Evolutionary conservation across 192 early-diverging fungal species (phyloP), one percentile per base, ranked within the genome.

Genomic region (Mortierella hygrophila): DNA sequence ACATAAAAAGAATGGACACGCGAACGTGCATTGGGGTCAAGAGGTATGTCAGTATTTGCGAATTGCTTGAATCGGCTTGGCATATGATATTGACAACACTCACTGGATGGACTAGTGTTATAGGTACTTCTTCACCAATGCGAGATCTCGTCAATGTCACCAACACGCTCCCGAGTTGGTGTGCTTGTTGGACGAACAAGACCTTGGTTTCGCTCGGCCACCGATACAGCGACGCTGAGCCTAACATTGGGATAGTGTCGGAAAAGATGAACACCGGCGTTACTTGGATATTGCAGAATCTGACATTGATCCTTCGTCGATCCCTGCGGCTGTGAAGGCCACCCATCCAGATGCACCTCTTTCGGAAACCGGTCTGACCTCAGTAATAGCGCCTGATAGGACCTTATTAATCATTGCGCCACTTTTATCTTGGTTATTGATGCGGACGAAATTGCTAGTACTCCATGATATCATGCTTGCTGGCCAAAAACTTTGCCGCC

Each of bases 401-500:
- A 2, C 20, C 70, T 11, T 35, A 23, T 40, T 3, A 41, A 26
- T 23, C 55, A 18, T 15, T 32, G 29, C 32, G 29, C 29, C 29
- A 32, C 32, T 10, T 65, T 15, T 65, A 11, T 4, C 6, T 65
- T 32, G 10, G 10, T 16, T 52, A 20, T 20, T 32, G 10, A 20
- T 68, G 46, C 37, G 49, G 7, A 38, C 75, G 26, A 29, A 65
- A 65, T 65, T 32, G 35, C 35, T 35, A 35, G 41, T 63, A 29
- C 29, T 68, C 29, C n/a, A 76, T 20, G 5, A 26, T 44, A 4
- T 40, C 47, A n/a, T 47, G 55, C 16, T 49, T 75, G 38, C 35
- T 60, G 11, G 47, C 52, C 47, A 75, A 75, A 55, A 52, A 75
- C 15, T 60, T 52, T 16, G 74, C 74, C 49, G 74, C 38, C 38